Base-by-base conservation (phyloP, 2,329 filamentous ascomycete genomes). In the Calonectria leucothoes region DNA sequence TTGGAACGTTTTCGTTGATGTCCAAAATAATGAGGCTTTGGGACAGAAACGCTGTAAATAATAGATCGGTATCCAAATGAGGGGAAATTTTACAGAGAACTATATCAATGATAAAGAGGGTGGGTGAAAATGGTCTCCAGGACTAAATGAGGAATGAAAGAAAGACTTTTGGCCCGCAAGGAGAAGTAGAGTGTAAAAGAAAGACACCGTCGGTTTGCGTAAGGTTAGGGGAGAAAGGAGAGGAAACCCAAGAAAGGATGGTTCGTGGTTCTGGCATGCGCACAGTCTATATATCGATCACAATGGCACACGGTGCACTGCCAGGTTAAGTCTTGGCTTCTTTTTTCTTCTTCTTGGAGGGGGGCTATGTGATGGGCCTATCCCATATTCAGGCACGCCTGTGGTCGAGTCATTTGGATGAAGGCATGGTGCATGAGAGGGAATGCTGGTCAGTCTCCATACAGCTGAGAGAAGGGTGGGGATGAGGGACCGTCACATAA, bases 61-160 rank as follows among this genome's bases (percentile, higher is more conserved):
- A 12, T 14, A 29, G 39, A 29, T 25, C 27, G 31, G 29, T n/a
- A 17, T 64, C 55, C 23, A 25, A 49, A n/a, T 35, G 51, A 35
- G 15, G 8, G 11, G 20, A 51, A 37, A 29, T 27, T 67, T 42
- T 23, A 4, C 33, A 6, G 17, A 37, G 17, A 45, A n/a, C n/a
- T 15, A 63, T 45, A 31, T n/a, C 17, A 5, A 27, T 42, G 23
- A n/a, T 45, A 14, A 45, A 35, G 42, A 33, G 8, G 29, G 61
- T 27, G 35, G 68, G 64, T 64, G 64, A 72, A 23, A 25, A 57
- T 61, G 29, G 70, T 65, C 70, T 57, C 70, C 64, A 51, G 70
- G 70, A 65, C 65, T 55, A 63, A 71, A 61, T 51, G 39, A 29
- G 23, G 17, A 48, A 64, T 52, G 29, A 72, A 72, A 68, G 65